Conservation (phyloP, 768 basidiomycete genomes). For the Mycena venus region DNA sequence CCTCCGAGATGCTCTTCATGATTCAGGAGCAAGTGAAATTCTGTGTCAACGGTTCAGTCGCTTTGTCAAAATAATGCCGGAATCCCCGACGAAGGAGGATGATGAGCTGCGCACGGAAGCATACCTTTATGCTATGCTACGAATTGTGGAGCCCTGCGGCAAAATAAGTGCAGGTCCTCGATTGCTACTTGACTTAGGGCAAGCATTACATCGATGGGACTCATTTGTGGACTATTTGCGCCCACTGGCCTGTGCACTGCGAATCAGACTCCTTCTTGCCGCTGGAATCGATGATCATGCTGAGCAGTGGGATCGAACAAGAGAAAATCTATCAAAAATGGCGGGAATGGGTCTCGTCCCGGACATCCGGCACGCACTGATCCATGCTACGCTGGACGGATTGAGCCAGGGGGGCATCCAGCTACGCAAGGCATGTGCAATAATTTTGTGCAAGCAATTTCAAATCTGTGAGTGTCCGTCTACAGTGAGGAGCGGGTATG, state of each 20-base stretch:
- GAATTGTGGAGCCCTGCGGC: neutral
- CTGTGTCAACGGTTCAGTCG: neutral
- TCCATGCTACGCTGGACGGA: neutral
- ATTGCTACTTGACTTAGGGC: neutral
- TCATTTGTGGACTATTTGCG: neutral
- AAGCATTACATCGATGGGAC: neutral
- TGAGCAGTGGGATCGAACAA: neutral
- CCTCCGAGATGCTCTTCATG: neutral
- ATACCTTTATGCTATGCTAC: neutral
- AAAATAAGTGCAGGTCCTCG: neutral
- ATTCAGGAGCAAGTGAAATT: neutral
- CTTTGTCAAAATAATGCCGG: neutral
- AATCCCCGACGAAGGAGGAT: neutral
- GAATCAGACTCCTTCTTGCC: neutral
- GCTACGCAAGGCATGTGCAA: neutral
- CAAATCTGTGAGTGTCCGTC: neutral
- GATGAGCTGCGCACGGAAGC: neutral
- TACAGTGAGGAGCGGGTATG: neutral
- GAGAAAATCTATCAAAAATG: neutral
- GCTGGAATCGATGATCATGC: neutral
- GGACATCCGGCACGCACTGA: neutral
- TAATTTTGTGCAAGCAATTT: neutral
- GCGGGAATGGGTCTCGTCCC: neutral
- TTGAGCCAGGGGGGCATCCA: neutral
- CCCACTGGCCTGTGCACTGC: neutral